A percentile compares a stretch with the other conserved stretches of the same genome.
phyloP scores from a whole-genome alignment of 331 rosid species.

The Dryas integrifolia region DNA sequence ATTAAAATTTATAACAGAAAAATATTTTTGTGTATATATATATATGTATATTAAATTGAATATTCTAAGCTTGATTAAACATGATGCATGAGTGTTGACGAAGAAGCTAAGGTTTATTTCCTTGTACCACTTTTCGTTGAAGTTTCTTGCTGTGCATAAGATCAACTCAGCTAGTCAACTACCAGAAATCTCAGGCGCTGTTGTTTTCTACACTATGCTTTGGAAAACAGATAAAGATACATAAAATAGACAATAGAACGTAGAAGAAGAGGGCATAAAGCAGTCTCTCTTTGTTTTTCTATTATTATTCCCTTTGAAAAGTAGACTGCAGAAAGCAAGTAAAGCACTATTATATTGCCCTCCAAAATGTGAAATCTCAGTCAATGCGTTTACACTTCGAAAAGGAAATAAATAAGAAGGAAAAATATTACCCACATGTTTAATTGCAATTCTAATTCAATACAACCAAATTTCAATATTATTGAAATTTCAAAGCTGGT shows the following conservation, averaged over 20 bases:
- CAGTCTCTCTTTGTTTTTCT: not conserved
- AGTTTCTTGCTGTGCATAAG: no score
- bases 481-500: not conserved
- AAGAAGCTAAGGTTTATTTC: not conserved
- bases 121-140: not conserved
- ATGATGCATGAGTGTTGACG: not conserved
- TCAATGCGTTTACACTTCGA: constrained; percentile 14
- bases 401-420: not conserved
- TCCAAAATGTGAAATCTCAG: not conserved
- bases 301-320: not conserved
- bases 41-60: no score
- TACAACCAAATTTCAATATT: not conserved
- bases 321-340: no score
- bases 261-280: no score
- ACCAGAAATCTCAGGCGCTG: constrained; percentile 6
- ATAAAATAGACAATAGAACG: not conserved
- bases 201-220: not conserved
- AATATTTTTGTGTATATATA: no score
- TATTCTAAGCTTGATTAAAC: no score
- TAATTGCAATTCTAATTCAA: not conserved
- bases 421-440: not conserved
- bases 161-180: constrained; percentile 18
- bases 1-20: no score
- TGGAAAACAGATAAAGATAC: not conserved
- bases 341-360: no score